Evolutionary conservation across 768 basidiomycete species (phyloP), one percentile per base, ranked within the genome.

Genomic region (Tricholoma saponaceum): DNA sequence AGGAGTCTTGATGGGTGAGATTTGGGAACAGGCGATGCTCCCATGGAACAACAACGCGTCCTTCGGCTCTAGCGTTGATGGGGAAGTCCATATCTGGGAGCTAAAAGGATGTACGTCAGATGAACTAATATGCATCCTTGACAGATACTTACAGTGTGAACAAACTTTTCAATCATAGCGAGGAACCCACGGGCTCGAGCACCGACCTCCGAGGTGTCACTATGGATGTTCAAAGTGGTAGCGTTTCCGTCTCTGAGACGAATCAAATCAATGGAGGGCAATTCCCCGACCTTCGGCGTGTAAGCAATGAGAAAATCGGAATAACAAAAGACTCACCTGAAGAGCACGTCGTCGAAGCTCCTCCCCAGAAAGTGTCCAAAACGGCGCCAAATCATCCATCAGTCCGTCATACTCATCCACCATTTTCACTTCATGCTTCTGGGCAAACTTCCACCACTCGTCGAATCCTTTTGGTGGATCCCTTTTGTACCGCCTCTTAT

Each of bases 51-150:
- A 99, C 78, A 7, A 99, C 85, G 14, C 97, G 87, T 10, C 96
- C 92, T 73, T 98, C 97, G 0, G 95, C 90, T 73, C 89, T 90
- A 22, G 90, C 85, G 64, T 98, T 98, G 73, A 99, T 85, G 0
- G 97, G 85, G 62, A 99, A 86, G 64, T 97, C 90, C 87, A 99
- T 87, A 75, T 98, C 86, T 12, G 96, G 95, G 4, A 98, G 80
- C 86, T 94, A 67, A 1, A 46, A 35, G 22, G 66, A 56, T 58
- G 37, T 47, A 37, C 30, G 39, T 58, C 54, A 56, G 28, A 57
- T 22, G 16, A 25, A 55, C n/a, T n/a, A 47, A 35, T 3, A 20
- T 46, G 33, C 23, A 22, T 23, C 23, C 56, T 23, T 20, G 37
- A 35, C 5, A 28, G 33, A 26, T 22, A 72, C 79, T 52, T 58